These are phyloP conservation scores for Salix udensis DNA, from an alignment of 345 rosid species.

Conservation along the genomic window DNA sequence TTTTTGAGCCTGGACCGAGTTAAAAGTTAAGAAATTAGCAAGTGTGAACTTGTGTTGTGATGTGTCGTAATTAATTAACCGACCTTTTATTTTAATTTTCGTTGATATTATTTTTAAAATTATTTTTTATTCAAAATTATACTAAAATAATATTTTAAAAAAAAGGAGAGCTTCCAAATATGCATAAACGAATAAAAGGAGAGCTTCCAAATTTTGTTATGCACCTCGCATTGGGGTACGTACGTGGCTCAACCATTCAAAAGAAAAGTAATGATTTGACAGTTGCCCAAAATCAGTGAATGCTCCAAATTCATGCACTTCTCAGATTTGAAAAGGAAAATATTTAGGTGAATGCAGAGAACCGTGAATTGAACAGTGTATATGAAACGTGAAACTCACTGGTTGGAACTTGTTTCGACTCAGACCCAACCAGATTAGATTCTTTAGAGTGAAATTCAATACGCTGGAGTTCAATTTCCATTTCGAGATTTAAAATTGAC, in stretches of 20 bases:
- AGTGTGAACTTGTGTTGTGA: no score
- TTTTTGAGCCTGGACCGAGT: neutral
- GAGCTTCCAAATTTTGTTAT: neutral
- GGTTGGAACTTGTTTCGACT: neutral
- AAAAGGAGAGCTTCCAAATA: no score
- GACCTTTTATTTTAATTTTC: no score
- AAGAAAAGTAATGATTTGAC: neutral
- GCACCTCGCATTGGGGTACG: neutral
- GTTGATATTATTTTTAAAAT: no score
- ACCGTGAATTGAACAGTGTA: neutral
- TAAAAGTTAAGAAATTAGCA: neutral
- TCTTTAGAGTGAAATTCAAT: neutral
- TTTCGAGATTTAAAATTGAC: neutral
- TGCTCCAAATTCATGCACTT: neutral
- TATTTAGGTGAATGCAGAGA: neutral
- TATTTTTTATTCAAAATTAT: no score
- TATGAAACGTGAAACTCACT: neutral
- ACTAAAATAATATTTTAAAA: no score
- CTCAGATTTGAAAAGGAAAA: no score
- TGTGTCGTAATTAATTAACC: no score
- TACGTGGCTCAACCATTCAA: neutral
- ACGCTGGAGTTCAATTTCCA: neutral
- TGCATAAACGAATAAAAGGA: neutral
- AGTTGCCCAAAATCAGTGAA: neutral
- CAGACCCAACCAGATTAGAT: neutral